These are phyloP conservation scores for Blastobotrys muscicola DNA, from an alignment of 805 yeast species.

Conservation along the genomic window DNA sequence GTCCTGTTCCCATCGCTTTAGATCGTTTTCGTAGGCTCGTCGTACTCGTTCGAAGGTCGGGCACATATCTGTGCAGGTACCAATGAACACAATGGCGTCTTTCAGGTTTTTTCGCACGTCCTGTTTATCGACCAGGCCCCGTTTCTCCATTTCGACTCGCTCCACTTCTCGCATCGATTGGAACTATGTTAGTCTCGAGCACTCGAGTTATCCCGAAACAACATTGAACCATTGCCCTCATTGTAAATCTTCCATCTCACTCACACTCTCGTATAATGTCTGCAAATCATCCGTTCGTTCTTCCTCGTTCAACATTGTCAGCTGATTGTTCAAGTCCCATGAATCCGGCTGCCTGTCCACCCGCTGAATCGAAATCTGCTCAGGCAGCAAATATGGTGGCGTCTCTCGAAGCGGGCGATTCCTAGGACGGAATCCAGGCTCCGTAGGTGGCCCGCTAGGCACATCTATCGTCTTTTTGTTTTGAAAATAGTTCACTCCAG, in stretches of 20 bases:
- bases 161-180: slow-evolving; percentile 68
- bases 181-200: slow-evolving; percentile 33
- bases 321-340: slow-evolving; percentile 77
- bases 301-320: slow-evolving; percentile 40
- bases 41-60: slow-evolving; percentile 87
- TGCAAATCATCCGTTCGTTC: slow-evolving; percentile 46
- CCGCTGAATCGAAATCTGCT: slow-evolving; percentile 2
- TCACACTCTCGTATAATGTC: slow-evolving; percentile 49
- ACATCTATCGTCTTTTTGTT: not conserved
- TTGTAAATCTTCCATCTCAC: too few species aligned
- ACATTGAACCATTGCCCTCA: not conserved
- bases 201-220: slow-evolving; percentile 1
- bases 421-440: slow-evolving; percentile 11
- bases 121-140: slow-evolving; percentile 81
- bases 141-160: slow-evolving; percentile 64
- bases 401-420: slow-evolving; percentile 1
- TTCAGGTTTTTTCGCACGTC: slow-evolving; percentile 71
- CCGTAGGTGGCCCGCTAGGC: slow-evolving; percentile 2
- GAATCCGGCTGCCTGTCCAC: slow-evolving; percentile 22
- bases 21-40: slow-evolving; percentile 80
- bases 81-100: slow-evolving; percentile 81
- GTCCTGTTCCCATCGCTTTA: slow-evolving; percentile 66
- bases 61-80: slow-evolving; percentile 91
- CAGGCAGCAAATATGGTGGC: slow-evolving; percentile 7
- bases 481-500: not conserved